Evolutionary conservation across 2,329 filamentous ascomycete genomes (phyloP), one percentile per base, ranked within the genome.

Genomic region (Colletotrichum spinosum): DNA sequence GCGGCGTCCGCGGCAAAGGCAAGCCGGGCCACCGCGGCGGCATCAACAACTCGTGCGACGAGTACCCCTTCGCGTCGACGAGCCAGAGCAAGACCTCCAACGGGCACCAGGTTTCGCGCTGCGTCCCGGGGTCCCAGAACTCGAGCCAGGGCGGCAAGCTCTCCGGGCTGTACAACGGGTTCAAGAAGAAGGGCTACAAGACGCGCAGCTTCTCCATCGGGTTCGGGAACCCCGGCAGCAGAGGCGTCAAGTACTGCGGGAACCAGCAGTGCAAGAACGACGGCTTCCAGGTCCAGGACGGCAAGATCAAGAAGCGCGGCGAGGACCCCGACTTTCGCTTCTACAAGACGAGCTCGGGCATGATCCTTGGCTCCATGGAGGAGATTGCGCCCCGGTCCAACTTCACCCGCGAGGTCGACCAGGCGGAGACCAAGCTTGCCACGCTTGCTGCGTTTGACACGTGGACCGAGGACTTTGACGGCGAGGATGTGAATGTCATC

Each of bases 241-340:
- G 12, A 34, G 67, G 52, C 15, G 54, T 68, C 55, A 67, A 59
- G 6, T 71, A 60, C 54, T 71, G 70, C 58, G 55, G 39, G 41
- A 69, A 70, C 37, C 56, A 70, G 10, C 34, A 45, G 4, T 71
- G 69, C 53, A 56, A 64, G 25, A 71, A 71, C 12, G 70, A 71
- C 49, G 68, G 68, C 15, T 68, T 55, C 15, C 34, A 71, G 45
- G 62, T 70, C 4, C 70, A 71, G 42, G 60, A 70, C 10, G 53
- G 57, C 7, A 35, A 55, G 5, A 49, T 68, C 44, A 41, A 50
- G 45, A 69, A 62, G 39, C 67, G 61, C 35, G 53, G 50, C 2
- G 57, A 64, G 50, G 39, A 53, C 46, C 68, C 63, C 9, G 39
- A 52, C 37, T 70, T 71, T 55, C 68, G 58, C 13, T 69, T 63